Conservation (phyloP, 2,329 filamentous ascomycete species). For the Beauveria rudraprayagi region DNA sequence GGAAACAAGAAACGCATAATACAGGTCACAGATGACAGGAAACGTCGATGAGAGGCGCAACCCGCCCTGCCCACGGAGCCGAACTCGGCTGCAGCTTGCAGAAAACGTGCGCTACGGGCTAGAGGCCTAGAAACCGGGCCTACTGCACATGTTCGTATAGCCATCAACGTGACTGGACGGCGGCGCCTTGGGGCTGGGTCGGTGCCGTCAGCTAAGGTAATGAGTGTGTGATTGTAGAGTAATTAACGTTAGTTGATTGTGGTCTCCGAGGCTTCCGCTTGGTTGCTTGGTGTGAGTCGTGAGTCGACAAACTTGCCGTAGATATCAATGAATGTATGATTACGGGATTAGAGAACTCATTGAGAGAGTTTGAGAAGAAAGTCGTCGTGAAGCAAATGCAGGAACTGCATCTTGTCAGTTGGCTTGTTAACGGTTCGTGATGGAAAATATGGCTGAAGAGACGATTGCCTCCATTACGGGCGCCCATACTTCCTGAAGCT, state of each 20-base stretch:
- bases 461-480: conserved; percentile 46
- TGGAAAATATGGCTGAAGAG: conserved; percentile 8
- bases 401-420: neutral
- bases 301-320: too few species aligned
- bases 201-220: neutral
- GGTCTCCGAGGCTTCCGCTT: neutral
- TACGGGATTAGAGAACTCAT: too few species aligned
- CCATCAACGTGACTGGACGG: neutral
- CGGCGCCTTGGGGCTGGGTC: neutral
- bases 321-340: too few species aligned
- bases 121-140: neutral
- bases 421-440: neutral
- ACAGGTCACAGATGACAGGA: too few species aligned
- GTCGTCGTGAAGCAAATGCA: neutral
- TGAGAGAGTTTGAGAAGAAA: too few species aligned
- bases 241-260: neutral
- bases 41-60: too few species aligned
- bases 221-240: too few species aligned
- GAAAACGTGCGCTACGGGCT: neutral
- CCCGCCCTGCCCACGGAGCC: neutral
- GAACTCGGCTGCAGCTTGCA: neutral
- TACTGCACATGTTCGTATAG: neutral
- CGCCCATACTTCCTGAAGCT: conserved; percentile 47
- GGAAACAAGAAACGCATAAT: neutral
- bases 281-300: neutral